Conservation (phyloP, 2,329 filamentous ascomycete species). For the Ceratocystis huliohia region DNA sequence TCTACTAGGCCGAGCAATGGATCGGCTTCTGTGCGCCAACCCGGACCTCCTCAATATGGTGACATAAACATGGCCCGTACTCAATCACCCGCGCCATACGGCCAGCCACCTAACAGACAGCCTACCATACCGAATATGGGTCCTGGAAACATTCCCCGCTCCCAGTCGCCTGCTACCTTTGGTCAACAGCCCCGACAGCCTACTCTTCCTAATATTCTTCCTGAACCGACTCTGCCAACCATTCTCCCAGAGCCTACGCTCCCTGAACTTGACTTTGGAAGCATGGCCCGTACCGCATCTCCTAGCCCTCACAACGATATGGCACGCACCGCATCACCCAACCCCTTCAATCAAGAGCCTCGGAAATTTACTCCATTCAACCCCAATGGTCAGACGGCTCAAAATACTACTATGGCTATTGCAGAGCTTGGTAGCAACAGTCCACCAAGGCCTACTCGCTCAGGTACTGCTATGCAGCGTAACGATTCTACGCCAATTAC, state of each 20-base stretch:
- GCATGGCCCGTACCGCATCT: conserved; percentile 15
- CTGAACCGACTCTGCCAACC: conserved; percentile 22
- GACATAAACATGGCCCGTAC: conserved; percentile 18
- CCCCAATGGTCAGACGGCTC: conserved; percentile 11
- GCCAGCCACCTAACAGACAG: conserved; percentile 5
- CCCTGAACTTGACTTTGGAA: conserved; percentile 13
- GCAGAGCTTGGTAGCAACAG: conserved; percentile 26
- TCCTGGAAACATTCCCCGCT: background rate
- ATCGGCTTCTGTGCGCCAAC: conserved; percentile 11
- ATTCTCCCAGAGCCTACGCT: conserved; percentile 18
- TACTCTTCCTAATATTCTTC: conserved; percentile 21
- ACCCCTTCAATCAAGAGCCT: conserved; percentile 23
- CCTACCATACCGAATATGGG: conserved; percentile 10
- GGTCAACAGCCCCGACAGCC: conserved; percentile 20
- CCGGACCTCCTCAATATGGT: conserved; percentile 5
- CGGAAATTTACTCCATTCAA: conserved; percentile 21
- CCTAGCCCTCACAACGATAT: conserved; percentile 21
- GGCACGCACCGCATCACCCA: conserved; percentile 23
- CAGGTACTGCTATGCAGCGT: conserved; percentile 12
- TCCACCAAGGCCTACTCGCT: conserved; percentile 24
- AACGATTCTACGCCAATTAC: background rate
- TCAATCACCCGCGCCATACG: conserved; percentile 17
- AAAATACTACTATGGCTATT: conserved; percentile 24
- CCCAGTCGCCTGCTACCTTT: conserved; percentile 11
- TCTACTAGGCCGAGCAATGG: background rate